Evolutionary conservation across 2,329 filamentous ascomycete species (phyloP).

Genomic region (Exophiala mesophila): DNA sequence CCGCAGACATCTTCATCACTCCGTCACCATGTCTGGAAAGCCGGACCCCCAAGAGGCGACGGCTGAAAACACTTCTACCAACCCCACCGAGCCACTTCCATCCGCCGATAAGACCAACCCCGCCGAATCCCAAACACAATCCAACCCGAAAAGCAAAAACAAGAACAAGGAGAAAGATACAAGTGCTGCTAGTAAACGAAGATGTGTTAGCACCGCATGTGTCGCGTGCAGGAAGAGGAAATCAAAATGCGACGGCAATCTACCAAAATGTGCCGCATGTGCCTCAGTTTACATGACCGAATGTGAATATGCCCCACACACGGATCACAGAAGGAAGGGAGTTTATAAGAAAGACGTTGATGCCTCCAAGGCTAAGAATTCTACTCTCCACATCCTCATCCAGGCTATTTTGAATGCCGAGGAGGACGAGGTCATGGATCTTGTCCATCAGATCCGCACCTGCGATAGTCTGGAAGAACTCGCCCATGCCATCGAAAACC

Average conservation of each 20-base stretch:
- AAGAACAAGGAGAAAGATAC: conserved; percentile 31
- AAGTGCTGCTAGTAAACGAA: conserved; percentile 52
- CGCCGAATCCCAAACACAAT: conserved; percentile 5
- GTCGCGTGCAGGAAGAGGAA: conserved; percentile 74
- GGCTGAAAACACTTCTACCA: neutral
- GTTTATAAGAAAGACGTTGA: conserved; percentile 94
- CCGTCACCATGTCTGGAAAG: neutral
- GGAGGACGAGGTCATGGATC: conserved; percentile 74
- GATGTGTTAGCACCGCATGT: conserved; percentile 80
- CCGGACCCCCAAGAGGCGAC: neutral
- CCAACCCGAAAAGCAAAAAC: conserved; percentile 27
- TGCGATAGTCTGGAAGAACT: conserved; percentile 70
- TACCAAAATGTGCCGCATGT: conserved; percentile 92
- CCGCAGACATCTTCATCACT: neutral
- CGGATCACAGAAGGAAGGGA: conserved; percentile 91
- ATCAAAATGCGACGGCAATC: conserved; percentile 85
- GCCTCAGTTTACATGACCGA: conserved; percentile 73
- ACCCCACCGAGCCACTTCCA: neutral
- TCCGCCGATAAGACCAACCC: neutral
- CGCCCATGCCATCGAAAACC: conserved; percentile 54
- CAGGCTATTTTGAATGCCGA: conserved; percentile 87
- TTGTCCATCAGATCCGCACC: conserved; percentile 82
- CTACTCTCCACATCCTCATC: conserved; percentile 85
- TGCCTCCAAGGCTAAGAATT: conserved; percentile 76
- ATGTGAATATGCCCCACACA: conserved; percentile 93